Evolutionary conservation across 164 flowering plant genomes (phyloP).

Genomic region (Sextonia rubra): DNA sequence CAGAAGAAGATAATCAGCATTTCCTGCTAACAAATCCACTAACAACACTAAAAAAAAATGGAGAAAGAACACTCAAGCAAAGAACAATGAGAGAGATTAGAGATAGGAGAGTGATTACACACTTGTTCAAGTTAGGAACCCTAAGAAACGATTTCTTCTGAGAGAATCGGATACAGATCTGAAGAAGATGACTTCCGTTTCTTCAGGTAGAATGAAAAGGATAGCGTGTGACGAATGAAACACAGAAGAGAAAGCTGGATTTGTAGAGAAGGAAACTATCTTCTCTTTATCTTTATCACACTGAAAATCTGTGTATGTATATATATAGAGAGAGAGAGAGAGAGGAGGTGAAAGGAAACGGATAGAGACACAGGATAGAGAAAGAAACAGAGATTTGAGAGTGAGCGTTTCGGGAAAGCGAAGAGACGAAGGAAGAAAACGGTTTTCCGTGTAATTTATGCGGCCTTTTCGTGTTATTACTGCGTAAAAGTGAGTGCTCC

Average conservation of each 20-base stretch:
- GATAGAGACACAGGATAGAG: too few species aligned
- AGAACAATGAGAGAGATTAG: neutral
- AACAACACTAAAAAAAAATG: neutral
- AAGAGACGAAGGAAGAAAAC: neutral
- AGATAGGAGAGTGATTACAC: too few species aligned
- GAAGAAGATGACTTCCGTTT: too few species aligned
- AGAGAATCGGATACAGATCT: neutral
- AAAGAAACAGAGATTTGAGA: neutral
- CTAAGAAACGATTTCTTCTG: neutral
- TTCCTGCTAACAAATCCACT: neutral
- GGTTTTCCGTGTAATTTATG: neutral
- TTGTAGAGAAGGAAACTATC: neutral
- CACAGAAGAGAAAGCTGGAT: neutral
- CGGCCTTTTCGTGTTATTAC: neutral
- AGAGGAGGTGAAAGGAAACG: too few species aligned
- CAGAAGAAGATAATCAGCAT: neutral
- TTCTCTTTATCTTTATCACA: too few species aligned
- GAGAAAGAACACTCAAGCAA: neutral
- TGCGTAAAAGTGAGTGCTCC: too few species aligned
- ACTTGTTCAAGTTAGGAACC: neutral
- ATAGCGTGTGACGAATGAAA: neutral
- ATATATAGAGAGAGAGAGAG: too few species aligned
- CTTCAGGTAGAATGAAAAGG: neutral
- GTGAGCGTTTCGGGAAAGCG: neutral
- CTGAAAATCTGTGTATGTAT: neutral